Evolutionary conservation across 164 flowering plant species (phyloP).

Genomic region (Warburgia ugandensis): DNA sequence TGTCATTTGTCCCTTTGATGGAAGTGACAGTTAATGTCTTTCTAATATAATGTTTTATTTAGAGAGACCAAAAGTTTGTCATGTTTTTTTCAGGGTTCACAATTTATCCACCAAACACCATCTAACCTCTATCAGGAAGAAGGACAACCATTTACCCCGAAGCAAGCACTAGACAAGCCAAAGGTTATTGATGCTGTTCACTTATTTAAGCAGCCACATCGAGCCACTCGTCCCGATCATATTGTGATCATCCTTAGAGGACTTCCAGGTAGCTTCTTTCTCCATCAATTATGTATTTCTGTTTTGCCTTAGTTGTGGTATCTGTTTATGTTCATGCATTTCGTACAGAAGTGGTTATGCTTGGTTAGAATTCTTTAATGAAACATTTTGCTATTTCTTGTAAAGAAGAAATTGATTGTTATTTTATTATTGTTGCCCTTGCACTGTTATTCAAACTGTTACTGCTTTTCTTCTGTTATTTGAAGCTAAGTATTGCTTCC

Average conservation of each 20-base stretch:
- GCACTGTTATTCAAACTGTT: no score
- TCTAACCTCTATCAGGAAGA: conserved; percentile 24
- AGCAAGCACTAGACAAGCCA: conserved; percentile 40
- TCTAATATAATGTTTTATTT: no score
- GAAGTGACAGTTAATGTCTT: no score
- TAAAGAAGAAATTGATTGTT: no score
- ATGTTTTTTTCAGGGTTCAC: conserved; percentile 23
- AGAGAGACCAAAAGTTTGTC: neutral
- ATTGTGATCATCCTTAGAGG: conserved; percentile 91
- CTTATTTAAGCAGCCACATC: conserved; percentile 68
- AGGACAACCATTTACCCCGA: conserved; percentile 22
- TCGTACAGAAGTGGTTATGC: no score
- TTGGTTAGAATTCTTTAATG: no score
- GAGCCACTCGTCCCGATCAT: conserved; percentile 78
- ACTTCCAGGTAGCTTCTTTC: conserved; percentile 66
- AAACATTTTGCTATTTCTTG: neutral
- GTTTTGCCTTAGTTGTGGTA: neutral
- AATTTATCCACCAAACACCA: conserved; percentile 11
- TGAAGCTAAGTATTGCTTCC: no score
- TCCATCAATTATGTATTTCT: neutral
- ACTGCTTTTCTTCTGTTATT: no score
- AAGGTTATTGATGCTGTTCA: conserved; percentile 61
- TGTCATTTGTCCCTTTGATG: no score
- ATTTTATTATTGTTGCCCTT: no score
- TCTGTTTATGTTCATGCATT: no score